A percentile compares a stretch with the other conserved stretches of the same genome.
Conservation (phyloP, 495 filamentous ascomycete species). For the Tuber magnatum region DNA sequence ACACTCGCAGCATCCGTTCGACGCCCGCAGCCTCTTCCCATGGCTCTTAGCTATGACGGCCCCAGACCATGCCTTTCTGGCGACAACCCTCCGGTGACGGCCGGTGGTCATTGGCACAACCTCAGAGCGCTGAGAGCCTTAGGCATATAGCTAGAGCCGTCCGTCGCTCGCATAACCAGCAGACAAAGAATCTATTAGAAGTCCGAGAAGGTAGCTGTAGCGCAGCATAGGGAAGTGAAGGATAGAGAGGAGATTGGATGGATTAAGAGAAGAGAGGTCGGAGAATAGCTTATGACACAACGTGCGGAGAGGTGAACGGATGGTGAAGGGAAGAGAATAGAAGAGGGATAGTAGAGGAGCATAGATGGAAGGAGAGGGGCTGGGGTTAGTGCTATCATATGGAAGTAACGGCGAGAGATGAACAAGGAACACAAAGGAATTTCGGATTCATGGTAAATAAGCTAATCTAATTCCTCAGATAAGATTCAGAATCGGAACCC, state of each 20-base stretch:
- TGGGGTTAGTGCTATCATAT: not conserved
- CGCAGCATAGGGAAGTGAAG: too few relatives aligned
- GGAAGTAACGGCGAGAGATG: too few relatives aligned
- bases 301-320: too few relatives aligned
- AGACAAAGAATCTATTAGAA: too few relatives aligned
- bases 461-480: not conserved
- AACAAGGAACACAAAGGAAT: too few relatives aligned
- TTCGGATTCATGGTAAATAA: too few relatives aligned
- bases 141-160: not conserved
- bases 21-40: not conserved
- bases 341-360: not conserved
- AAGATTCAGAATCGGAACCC: not conserved
- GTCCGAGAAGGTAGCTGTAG: not conserved
- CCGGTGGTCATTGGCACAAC: not conserved
- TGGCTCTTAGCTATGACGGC: not conserved
- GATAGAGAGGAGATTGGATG: too few relatives aligned
- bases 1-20: not conserved
- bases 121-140: not conserved
- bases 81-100: not conserved
- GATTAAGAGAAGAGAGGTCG: too few relatives aligned
- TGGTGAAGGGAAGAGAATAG: too few relatives aligned
- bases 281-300: too few relatives aligned
- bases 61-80: not conserved
- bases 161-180: not conserved
- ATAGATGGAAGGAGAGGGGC: not conserved